phyloP scores from a whole-genome alignment of 2,329 filamentous ascomycete genomes.

The Xylaria sp. region DNA sequence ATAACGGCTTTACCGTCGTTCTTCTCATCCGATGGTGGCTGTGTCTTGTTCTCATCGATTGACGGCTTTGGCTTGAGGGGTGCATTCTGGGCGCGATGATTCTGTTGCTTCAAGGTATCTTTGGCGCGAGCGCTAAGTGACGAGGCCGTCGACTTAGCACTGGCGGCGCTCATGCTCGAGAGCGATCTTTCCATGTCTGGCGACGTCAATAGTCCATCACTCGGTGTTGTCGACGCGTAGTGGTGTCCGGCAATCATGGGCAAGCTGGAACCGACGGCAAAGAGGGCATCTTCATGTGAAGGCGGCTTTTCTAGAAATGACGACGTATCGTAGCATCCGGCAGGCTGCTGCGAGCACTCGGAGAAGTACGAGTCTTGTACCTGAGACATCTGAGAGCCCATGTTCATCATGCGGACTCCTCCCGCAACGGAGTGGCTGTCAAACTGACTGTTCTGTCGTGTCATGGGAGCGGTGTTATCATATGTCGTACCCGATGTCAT shows the following conservation, averaged over 20 bases:
- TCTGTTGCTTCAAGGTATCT: constrained; percentile 59
- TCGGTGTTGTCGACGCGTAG: constrained; percentile 48
- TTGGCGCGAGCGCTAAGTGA: constrained; percentile 61
- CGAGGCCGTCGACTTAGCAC: constrained; percentile 59
- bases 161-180: constrained; percentile 58
- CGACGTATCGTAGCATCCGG: constrained; percentile 44
- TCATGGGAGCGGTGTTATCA: constrained; percentile 50
- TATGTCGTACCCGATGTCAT: constrained; percentile 51
- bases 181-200: constrained; percentile 60
- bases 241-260: constrained; percentile 44
- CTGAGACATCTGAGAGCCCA: constrained; percentile 51
- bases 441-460: constrained; percentile 49
- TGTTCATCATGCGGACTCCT: constrained; percentile 50
- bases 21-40: constrained; percentile 44
- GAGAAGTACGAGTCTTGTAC: constrained; percentile 41
- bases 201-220: constrained; percentile 49
- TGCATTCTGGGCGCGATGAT: constrained; percentile 55
- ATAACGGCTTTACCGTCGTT: constrained; percentile 59
- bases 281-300: constrained; percentile 46
- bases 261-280: constrained; percentile 55
- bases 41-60: constrained; percentile 45
- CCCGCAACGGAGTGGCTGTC: constrained; percentile 47
- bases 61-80: constrained; percentile 60
- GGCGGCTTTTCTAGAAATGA: constrained; percentile 44
- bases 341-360: constrained; percentile 41